Conservation (phyloP, 108 stramenopile species). For the Nitzschia palea region DNA sequence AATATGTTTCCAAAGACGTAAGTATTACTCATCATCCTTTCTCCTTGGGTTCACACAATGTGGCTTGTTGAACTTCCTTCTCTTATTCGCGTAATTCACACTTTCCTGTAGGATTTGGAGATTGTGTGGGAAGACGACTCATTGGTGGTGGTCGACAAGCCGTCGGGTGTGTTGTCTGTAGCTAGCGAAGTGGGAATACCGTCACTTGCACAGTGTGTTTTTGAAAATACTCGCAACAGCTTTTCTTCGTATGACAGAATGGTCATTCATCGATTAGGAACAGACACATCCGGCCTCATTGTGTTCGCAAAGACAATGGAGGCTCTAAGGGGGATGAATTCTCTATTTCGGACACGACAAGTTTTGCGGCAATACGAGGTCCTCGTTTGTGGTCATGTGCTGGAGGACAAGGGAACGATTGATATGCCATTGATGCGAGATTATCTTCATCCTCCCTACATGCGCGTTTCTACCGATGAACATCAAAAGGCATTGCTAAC, state of each 20-base stretch:
- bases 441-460: conserved; percentile 78
- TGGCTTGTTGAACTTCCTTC: not conserved
- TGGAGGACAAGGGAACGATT: conserved; percentile 64
- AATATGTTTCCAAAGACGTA: not conserved
- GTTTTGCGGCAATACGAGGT: conserved; percentile 80
- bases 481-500: conserved; percentile 67
- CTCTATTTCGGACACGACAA: conserved; percentile 65
- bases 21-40: not conserved
- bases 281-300: conserved; percentile 85
- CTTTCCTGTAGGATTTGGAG: conserved; percentile 58
- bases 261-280: conserved; percentile 84
- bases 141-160: conserved; percentile 82
- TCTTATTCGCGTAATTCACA: too few relatives aligned
- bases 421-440: conserved; percentile 78
- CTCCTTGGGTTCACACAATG: not conserved
- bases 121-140: conserved; percentile 83
- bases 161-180: conserved; percentile 76
- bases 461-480: conserved; percentile 78
- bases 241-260: conserved; percentile 41
- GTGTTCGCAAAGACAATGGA: conserved; percentile 70
- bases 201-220: conserved; percentile 66
- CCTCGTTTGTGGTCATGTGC: conserved; percentile 71
- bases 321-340: conserved; percentile 67
- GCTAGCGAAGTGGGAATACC: conserved; percentile 60
- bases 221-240: conserved; percentile 59